Base-by-base conservation (phyloP, 2,329 filamentous ascomycete species). In the Fusarium domesticum region DNA sequence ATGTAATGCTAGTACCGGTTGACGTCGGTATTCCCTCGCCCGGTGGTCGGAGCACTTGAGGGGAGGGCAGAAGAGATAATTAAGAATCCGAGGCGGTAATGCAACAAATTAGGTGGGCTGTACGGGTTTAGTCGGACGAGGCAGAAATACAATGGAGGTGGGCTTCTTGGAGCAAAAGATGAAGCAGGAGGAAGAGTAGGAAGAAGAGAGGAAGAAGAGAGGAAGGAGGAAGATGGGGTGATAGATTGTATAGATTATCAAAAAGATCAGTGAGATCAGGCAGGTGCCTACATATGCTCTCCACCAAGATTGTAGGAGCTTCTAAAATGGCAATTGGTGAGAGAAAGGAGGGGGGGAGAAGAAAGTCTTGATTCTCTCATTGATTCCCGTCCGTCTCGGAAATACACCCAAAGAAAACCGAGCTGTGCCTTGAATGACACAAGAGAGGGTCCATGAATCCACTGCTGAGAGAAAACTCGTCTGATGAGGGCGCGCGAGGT, bases 401-500 rank as follows among this genome's bases (percentile, higher is more conserved):
- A 28, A 11, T 28, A 12, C 7, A 28, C 23, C 14, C 23, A 12
- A 28, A 28, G 14, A 11, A 28, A 28, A 12, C 23, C 23, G 23
- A 28, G 23, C 23, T 12, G 23, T 28, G 23, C 23, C 23, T 28
- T 28, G 23, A 28, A 28, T 11, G 11, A 23, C 6, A 23, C 23
- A 12, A 23, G 11, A 31, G 36, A 48, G 40, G 20, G 37, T 45
- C 35, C 35, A 25, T 35, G 47, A 56, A 50, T 42, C 47, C 54
- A 51, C 52, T 39, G 34, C 20, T 47, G 52, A 50, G 43, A 47
- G 48, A 45, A 53, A 33, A 42, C 42, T 55, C 52, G 48, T 34
- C 52, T 54, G 52, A 54, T 50, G 46, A 50, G 44, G 37, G 34
- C 42, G 41, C 50, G 40, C 45, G 36, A 52, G 41, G 36, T 58